Percentiles rank a stretch among this genome's conserved stretches.
phyloP scores from a whole-genome alignment of 2,329 filamentous ascomycete genomes.

The Nigrospora sphaerica region DNA sequence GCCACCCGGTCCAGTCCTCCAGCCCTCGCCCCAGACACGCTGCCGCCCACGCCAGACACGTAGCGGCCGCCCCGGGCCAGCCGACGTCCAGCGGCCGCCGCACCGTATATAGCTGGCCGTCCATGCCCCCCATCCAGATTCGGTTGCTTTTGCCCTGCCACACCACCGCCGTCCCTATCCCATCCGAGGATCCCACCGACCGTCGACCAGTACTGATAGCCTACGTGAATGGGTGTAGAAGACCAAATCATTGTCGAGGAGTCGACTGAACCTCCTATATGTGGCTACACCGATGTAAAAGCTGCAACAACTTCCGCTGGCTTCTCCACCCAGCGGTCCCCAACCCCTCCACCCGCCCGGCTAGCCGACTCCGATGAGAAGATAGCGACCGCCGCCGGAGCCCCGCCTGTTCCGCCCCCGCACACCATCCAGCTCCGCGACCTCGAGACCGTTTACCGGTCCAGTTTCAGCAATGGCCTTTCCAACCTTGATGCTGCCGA shows the following conservation, averaged over 20 bases:
- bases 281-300: constrained; percentile 15
- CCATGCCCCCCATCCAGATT: no score
- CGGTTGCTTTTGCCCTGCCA: no score
- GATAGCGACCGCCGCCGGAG: no score
- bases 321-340: constrained; percentile 6
- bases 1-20: neutral
- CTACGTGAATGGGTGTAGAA: constrained; percentile 26
- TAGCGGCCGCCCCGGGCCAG: no score
- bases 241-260: constrained; percentile 22
- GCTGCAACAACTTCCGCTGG: constrained; percentile 12
- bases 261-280: constrained; percentile 27
- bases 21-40: no score
- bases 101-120: no score
- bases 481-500: constrained; percentile 53
- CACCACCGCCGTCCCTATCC: no score
- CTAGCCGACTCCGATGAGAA: no score
- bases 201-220: constrained; percentile 8
- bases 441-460: constrained; percentile 28
- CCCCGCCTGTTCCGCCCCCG: constrained; percentile 5
- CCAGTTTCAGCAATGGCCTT: constrained; percentile 52
- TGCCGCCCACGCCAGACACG: no score
- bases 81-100: no score
- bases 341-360: constrained; percentile 1
- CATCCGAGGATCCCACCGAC: neutral
- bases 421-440: constrained; percentile 20